Conservation (phyloP, 2,329 filamentous ascomycete genomes). For the Trichoderma endophyticum region DNA sequence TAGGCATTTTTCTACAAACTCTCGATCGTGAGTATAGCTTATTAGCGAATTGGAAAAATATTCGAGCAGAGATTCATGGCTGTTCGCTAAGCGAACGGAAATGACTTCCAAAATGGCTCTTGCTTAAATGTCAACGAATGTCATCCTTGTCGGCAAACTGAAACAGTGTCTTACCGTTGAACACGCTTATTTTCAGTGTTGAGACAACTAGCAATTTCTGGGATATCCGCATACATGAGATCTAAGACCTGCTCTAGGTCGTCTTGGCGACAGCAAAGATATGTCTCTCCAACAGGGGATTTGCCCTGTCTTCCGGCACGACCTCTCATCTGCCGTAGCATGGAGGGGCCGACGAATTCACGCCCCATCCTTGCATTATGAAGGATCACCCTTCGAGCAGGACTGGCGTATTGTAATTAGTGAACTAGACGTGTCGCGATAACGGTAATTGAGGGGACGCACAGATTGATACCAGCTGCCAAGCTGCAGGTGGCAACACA, state of each 20-base stretch:
- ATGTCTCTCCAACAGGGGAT: conserved; percentile 73
- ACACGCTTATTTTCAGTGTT: conserved; percentile 65
- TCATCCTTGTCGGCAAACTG: neutral
- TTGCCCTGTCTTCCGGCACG: conserved; percentile 76
- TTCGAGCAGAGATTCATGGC: conserved; percentile 61
- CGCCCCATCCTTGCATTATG: conserved; percentile 74
- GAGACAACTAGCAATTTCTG: conserved; percentile 65
- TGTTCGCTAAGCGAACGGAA: conserved; percentile 64
- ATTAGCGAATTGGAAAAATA: conserved; percentile 68
- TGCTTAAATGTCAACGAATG: neutral
- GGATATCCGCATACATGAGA: conserved; percentile 69
- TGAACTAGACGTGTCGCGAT: conserved; percentile 14
- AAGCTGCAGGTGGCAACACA: conserved; percentile 76
- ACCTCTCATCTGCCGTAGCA: conserved; percentile 79
- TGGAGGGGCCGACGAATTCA: conserved; percentile 72
- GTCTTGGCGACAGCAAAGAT: conserved; percentile 65
- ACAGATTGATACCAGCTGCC: conserved; percentile 78
- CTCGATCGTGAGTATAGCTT: conserved; percentile 51
- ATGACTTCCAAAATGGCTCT: conserved; percentile 71
- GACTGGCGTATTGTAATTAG: conserved; percentile 32
- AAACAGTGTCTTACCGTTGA: conserved; percentile 49
- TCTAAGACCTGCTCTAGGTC: conserved; percentile 69
- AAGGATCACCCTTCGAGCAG: conserved; percentile 69
- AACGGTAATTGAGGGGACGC: conserved; percentile 17
- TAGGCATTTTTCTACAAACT: conserved; percentile 52